These are phyloP conservation scores for Peterozyma xylosa DNA, from an alignment of 805 yeast species.

Conservation along the genomic window DNA sequence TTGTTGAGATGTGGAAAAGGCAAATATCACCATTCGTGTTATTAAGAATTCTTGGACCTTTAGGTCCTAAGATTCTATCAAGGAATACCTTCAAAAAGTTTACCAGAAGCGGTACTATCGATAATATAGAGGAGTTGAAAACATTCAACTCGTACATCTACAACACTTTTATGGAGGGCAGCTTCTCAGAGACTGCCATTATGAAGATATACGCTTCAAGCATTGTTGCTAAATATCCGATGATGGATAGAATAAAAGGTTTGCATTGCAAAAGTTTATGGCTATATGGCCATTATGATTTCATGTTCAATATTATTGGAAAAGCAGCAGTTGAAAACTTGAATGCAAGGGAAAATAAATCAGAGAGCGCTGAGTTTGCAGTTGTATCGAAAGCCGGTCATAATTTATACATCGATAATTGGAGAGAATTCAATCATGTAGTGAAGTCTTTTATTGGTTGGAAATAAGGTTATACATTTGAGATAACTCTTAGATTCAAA, in stretches of 20 bases:
- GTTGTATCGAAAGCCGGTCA: slow-evolving; percentile 60
- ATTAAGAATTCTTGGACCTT: slow-evolving; percentile 35
- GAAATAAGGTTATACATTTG: slow-evolving; percentile 4
- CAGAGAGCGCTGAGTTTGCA: slow-evolving; percentile 22
- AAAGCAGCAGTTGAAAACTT: slow-evolving; percentile 26
- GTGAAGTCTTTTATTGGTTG: slow-evolving; percentile 28
- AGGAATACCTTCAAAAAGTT: slow-evolving; percentile 20
- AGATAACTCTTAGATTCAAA: too few relatives aligned
- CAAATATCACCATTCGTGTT: slow-evolving; percentile 40
- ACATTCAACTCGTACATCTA: slow-evolving; percentile 24
- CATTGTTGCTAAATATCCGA: slow-evolving; percentile 59
- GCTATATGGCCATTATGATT: slow-evolving; percentile 65
- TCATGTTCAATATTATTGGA: slow-evolving; percentile 67
- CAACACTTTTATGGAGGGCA: slow-evolving; percentile 19
- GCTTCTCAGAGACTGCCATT: slow-evolving; percentile 27
- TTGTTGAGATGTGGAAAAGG: slow-evolving; percentile 28
- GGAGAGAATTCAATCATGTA: slow-evolving; percentile 40
- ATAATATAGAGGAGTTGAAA: slow-evolving; percentile 18
- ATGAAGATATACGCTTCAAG: slow-evolving; percentile 47
- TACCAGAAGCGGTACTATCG: slow-evolving; percentile 17
- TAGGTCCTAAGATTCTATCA: slow-evolving; percentile 22
- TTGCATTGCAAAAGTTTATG: slow-evolving; percentile 33
- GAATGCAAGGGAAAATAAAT: slow-evolving; percentile 10
- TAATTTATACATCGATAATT: slow-evolving; percentile 68
- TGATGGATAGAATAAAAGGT: slow-evolving; percentile 44